These are phyloP conservation scores for Ascomycota sp. DNA, from an alignment of 2,329 filamentous ascomycete genomes.

Conservation along the genomic window DNA sequence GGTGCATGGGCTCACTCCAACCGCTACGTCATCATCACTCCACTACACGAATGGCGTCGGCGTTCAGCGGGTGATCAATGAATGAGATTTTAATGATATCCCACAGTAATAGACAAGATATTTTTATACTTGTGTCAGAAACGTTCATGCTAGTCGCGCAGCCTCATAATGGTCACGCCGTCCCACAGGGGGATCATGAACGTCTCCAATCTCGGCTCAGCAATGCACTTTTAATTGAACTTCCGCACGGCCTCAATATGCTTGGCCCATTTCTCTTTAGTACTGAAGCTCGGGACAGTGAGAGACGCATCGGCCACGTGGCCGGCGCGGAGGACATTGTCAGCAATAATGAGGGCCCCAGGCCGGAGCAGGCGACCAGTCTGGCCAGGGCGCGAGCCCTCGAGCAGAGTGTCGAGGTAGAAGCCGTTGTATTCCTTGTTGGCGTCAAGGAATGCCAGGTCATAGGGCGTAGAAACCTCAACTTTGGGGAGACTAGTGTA, in stretches of 20 bases:
- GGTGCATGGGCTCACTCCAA: not conserved
- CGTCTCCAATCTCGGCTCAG: conserved; percentile 16
- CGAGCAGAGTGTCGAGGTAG: conserved; percentile 25
- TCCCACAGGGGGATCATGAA: conserved; percentile 23
- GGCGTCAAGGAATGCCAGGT: conserved; percentile 33
- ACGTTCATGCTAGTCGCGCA: conserved; percentile 17
- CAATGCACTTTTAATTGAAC: conserved; percentile 15
- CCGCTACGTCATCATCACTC: no score
- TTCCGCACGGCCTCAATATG: conserved; percentile 11
- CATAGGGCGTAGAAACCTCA: conserved; percentile 18
- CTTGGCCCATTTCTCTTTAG: conserved; percentile 2
- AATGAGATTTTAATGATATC: no score
- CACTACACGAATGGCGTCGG: no score
- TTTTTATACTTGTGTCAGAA: no score
- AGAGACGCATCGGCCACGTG: conserved; percentile 19
- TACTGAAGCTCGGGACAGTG: not conserved
- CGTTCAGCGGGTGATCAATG: no score
- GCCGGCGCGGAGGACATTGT: conserved; percentile 30
- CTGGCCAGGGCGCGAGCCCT: conserved; percentile 17
- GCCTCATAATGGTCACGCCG: conserved; percentile 17
- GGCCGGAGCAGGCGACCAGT: conserved; percentile 21
- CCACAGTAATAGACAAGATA: no score
- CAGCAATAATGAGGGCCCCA: conserved; percentile 30
- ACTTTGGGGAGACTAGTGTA: conserved; percentile 11
- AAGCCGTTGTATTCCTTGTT: conserved; percentile 29